Percentiles rank a stretch among this genome's conserved stretches.
Conservation (phyloP, 305 asterid genomes). For the Euphrasia arctica region DNA sequence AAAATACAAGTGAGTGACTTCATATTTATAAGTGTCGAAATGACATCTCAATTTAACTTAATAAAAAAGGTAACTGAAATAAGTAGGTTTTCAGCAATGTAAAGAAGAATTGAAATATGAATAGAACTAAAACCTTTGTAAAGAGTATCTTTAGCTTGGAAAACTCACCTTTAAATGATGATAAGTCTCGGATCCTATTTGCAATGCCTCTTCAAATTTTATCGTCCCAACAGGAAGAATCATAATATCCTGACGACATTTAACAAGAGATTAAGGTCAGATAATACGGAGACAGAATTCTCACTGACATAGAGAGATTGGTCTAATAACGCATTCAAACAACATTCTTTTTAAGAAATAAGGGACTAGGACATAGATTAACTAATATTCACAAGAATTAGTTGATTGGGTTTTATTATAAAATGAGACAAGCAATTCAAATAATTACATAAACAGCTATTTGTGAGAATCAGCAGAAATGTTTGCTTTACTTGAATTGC, state of each 20-base stretch:
- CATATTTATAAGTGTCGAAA: too few species aligned
- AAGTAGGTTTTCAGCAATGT: conserved; percentile 3
- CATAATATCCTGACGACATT: conserved; percentile 70
- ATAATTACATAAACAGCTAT: conserved; percentile 17
- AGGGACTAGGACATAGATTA: conserved; percentile 11
- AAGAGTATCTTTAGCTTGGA: conserved; percentile 20
- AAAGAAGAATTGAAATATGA: neutral
- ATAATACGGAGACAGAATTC: conserved; percentile 6
- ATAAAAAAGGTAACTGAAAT: conserved; percentile 3
- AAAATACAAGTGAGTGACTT: conserved; percentile 13
- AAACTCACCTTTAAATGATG: conserved; percentile 84
- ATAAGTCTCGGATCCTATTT: conserved; percentile 96
- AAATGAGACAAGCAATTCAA: conserved; percentile 7
- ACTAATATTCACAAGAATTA: conserved; percentile 5
- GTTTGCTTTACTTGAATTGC: conserved; percentile 59
- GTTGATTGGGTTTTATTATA: conserved; percentile 2
- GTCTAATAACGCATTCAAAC: conserved; percentile 4
- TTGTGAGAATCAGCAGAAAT: conserved; percentile 15
- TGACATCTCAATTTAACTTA: conserved; percentile 18
- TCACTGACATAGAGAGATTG: conserved; percentile 21
- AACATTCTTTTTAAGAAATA: conserved; percentile 7
- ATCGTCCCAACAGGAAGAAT: conserved; percentile 89
- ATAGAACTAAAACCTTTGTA: neutral
- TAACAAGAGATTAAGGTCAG: conserved; percentile 14
- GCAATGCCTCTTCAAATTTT: conserved; percentile 91